A percentile compares a stretch with the other conserved stretches of the same genome.
phyloP scores from a whole-genome alignment of 441 rosid species.

The Croton laevigatus region DNA sequence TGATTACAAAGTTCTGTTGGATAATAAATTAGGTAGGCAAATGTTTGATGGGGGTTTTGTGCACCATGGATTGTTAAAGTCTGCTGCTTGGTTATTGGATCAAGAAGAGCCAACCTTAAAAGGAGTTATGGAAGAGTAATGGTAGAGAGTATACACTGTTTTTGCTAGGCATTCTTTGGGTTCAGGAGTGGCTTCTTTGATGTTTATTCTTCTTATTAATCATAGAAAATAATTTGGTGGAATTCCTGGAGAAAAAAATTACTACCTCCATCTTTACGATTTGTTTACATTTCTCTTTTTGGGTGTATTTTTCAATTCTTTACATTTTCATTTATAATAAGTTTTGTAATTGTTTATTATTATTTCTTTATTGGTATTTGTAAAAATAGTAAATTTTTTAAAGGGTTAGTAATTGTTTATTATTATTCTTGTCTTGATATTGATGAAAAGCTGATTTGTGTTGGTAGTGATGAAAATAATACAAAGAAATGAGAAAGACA shows the following conservation, averaged over 20 bases:
- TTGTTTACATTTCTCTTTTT: no score
- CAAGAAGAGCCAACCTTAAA: conserved; percentile 61
- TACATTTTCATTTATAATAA: no score
- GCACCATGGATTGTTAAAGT: conserved; percentile 70
- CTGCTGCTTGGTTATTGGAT: conserved; percentile 74
- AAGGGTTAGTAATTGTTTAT: no score
- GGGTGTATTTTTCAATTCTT: no score
- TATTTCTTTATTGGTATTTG: no score
- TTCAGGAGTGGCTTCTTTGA: conserved; percentile 80
- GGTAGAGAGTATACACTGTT: conserved; percentile 57
- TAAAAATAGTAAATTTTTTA: no score
- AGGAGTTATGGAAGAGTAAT: conserved; percentile 67
- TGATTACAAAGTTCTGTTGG: conserved; percentile 64
- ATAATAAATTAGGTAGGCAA: conserved; percentile 64
- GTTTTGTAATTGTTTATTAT: no score
- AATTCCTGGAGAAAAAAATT: conserved; percentile 55
- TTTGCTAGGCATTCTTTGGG: conserved; percentile 90
- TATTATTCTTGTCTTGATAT: no score
- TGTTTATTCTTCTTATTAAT: conserved; percentile 52
- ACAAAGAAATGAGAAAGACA: no score
- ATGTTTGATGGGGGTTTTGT: conserved; percentile 82
- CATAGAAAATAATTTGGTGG: conserved; percentile 55
- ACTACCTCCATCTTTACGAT: no score
- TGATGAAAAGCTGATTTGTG: no score
- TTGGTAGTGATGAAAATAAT: no score